Evolutionary conservation across 2,329 filamentous ascomycete genomes (phyloP), one percentile per base, ranked within the genome.

Genomic region (Ceratocystis alfenasii): DNA sequence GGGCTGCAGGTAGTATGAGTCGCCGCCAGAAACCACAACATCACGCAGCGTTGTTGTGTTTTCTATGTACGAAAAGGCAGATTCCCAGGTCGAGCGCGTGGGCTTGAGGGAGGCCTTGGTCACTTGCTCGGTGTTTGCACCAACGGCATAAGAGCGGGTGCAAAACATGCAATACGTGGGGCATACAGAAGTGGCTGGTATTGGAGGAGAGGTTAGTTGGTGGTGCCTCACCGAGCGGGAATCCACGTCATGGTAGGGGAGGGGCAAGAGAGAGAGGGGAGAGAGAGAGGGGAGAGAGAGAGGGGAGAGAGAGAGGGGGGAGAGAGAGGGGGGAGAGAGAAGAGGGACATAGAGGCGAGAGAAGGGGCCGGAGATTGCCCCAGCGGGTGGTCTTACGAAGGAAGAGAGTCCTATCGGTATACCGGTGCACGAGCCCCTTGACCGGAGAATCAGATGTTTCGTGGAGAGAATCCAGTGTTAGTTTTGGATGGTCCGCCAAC

Each of bases 91-190:
- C 63, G 70, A 69, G 7, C 69, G 71, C 1, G 71, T 72, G 0
- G 78, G 76, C 67, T 76, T 78, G 65, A 78, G 73, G 1, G 74
- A 73, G 64, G 71, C 71, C 70, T 79, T 84, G 28, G 75, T 75
- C 2, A 85, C 78, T 0, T 77, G 75, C 8, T 79, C 77, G 0
- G 83, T 87, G 66, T 81, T 74, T 10, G 74, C 77, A 0, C 84
- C 84, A 2, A 87, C 79, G 0, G 79, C 79, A 68, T 84, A 84
- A 0, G 82, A 82, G 10, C 84, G 79, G 1, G 84, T 87, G 73
- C 84, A 87, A 70, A 79, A 86, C 63, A 78, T 76, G 73, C 84
- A 87, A 71, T 86, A 86, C 0, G 84, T 81, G 0, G 83, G 83
- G 69, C 84, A 87, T 17, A 83, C 79, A 1, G 81, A 83, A 0